Percentiles rank a stretch among this genome's conserved stretches.
Conservation (phyloP, 352 stramenopile genomes). For the Globisporangium takayamanum region DNA sequence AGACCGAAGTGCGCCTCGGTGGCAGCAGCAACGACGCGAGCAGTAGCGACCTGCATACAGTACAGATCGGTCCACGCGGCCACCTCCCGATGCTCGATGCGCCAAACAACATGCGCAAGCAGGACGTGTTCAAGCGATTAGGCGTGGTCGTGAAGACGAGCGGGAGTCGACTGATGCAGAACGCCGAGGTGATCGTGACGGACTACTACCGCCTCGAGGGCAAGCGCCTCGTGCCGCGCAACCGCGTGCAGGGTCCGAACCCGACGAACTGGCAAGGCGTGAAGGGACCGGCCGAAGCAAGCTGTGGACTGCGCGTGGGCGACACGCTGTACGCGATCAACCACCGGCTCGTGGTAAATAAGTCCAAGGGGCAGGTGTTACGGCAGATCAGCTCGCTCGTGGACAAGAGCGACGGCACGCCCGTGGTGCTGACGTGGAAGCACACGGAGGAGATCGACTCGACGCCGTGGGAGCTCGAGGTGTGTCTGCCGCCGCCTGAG, state of each 20-base stretch:
- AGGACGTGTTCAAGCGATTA: conserved; percentile 77
- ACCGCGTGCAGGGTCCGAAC: conserved; percentile 56
- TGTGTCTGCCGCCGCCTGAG: conserved; percentile 70
- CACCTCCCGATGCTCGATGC: conserved; percentile 67
- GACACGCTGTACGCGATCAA: conserved; percentile 86
- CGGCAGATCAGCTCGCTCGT: conserved; percentile 71
- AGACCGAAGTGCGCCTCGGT: conserved; percentile 75
- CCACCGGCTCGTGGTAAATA: conserved; percentile 83
- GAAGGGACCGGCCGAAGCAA: conserved; percentile 71
- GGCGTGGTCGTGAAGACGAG: conserved; percentile 78
- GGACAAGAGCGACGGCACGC: conserved; percentile 62
- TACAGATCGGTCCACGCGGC: conserved; percentile 61
- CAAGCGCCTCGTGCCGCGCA: conserved; percentile 66
- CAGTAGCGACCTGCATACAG: conserved; percentile 22
- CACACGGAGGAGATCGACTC: conserved; percentile 73
- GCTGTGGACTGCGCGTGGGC: conserved; percentile 59
- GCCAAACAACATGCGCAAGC: conserved; percentile 34
- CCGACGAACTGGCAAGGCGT: conserved; percentile 61
- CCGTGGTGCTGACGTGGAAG: conserved; percentile 77
- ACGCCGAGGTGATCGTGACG: conserved; percentile 71
- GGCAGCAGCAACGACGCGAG: conserved; percentile 31
- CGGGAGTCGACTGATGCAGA: conserved; percentile 81
- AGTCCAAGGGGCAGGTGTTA: conserved; percentile 78
- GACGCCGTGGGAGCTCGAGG: conserved; percentile 71
- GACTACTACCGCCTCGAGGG: conserved; percentile 78